Evolutionary conservation across 768 basidiomycete species (phyloP), one percentile per base, ranked within the genome.

Genomic region (Daedaleopsis nitida): DNA sequence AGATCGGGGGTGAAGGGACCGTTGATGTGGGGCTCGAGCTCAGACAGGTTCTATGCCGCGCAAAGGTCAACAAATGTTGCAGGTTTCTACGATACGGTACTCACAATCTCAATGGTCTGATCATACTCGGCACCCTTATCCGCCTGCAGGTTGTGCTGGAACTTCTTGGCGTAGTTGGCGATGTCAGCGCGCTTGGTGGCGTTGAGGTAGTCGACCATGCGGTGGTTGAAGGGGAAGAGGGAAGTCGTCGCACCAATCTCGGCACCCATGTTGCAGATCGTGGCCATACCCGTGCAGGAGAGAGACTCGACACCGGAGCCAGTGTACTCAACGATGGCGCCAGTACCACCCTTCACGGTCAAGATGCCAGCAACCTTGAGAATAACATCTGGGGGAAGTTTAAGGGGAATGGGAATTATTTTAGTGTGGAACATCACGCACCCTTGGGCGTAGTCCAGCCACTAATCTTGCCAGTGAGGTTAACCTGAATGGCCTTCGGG

Each of bases 1-100:
- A 99, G 88, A 83, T 99, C 97, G 49, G 97, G 97, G n/a, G 97
- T 98, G 84, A 97, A 99, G 58, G 97, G 97, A 69, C 97, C 97
- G 81, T 98, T 99, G 79, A 99, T 90, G 76, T 99, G 96, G 57
- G 97, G 97, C 76, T 99, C 97, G 67, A 98, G 93, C 77, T 96
- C 93, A 35, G 91, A 92, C 63, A 99, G 83, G 81, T 99, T 95
- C 91, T 92, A 49, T 42, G 19, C 17, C 39, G 11, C 17, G 55
- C 32, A 2, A 56, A 38, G 9, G 37, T 35, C 53, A 44, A 0
- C 34, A 19, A 0, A 17, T 24, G 10, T 23, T 5, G 0, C 3
- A 43, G 58, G 8, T n/a, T n/a, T 43, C 21, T 6, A 27, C 8
- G 11, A 16, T 11, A 3, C 10, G 6, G 37, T 13, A 81, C 89